A percentile compares a stretch with the other conserved stretches of the same genome.
Evolutionary conservation across 2,329 filamentous ascomycete genomes (phyloP).

Genomic region (Fusarium caatingaense): DNA sequence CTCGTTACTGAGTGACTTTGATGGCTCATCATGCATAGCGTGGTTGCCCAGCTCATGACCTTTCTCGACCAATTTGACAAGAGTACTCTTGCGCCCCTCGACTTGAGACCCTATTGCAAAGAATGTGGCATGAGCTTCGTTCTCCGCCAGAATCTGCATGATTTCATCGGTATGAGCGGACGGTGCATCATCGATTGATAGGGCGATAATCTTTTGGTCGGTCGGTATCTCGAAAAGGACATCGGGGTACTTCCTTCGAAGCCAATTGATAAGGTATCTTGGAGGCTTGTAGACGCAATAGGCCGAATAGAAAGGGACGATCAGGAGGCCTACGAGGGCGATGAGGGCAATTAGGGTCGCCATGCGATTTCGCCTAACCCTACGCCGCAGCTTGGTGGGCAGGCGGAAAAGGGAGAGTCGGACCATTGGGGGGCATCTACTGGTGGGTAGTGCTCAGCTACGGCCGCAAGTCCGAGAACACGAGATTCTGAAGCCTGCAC

Average conservation of each 20-base stretch:
- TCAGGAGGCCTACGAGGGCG: slow-evolving; percentile 51
- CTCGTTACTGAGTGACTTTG: slow-evolving; percentile 67
- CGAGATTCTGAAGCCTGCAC: slow-evolving; percentile 35
- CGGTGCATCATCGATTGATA: slow-evolving; percentile 90
- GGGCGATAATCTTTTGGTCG: slow-evolving; percentile 74
- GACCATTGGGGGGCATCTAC: slow-evolving; percentile 49
- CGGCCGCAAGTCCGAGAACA: slow-evolving; percentile 39
- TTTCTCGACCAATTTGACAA: slow-evolving; percentile 67
- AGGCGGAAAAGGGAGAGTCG: slow-evolving; percentile 63
- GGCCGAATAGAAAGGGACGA: slow-evolving; percentile 58
- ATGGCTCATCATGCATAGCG: slow-evolving; percentile 88
- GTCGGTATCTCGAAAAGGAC: slow-evolving; percentile 78
- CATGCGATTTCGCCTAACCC: slow-evolving; percentile 69
- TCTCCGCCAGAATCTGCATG: slow-evolving; percentile 70
- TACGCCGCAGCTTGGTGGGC: slow-evolving; percentile 67
- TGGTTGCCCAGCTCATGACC: slow-evolving; percentile 87
- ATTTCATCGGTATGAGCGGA: slow-evolving; percentile 78
- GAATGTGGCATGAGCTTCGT: slow-evolving; percentile 82
- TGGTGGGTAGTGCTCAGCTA: slow-evolving; percentile 21
- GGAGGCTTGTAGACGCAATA: slow-evolving; percentile 88
- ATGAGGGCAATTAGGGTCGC: slow-evolving; percentile 61
- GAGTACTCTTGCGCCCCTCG: slow-evolving; percentile 62
- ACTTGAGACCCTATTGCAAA: slow-evolving; percentile 89
- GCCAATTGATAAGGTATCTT: slow-evolving; percentile 73
- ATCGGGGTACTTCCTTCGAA: slow-evolving; percentile 78